Evolutionary conservation across 495 filamentous ascomycete genomes (phyloP).

Genomic region (Penicillium daleae): DNA sequence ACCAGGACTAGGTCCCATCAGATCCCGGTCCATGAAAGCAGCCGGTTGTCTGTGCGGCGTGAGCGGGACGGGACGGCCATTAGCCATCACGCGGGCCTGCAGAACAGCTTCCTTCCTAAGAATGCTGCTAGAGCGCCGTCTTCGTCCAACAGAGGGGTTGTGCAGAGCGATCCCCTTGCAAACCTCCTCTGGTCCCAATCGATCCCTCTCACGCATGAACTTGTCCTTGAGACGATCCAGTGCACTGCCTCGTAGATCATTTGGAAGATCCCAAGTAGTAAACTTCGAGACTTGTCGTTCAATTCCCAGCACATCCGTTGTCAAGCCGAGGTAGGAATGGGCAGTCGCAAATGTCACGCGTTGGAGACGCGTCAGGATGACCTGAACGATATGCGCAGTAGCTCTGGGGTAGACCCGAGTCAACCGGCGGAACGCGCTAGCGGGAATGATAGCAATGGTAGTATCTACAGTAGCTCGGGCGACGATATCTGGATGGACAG

Average conservation of each 20-base stretch:
- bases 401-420: constrained; percentile 96
- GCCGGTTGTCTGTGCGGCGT: constrained; percentile 21
- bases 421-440: constrained; percentile 88
- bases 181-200: constrained; percentile 79
- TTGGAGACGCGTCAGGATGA: constrained; percentile 92
- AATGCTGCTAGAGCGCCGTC: constrained; percentile 71
- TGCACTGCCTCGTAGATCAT: constrained; percentile 83
- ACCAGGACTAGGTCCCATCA: constrained; percentile 63
- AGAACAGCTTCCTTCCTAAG: constrained; percentile 82
- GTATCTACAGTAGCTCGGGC: constrained; percentile 96
- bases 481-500: constrained; percentile 95
- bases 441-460: constrained; percentile 97
- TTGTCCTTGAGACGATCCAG: constrained; percentile 90
- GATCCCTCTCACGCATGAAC: constrained; percentile 82
- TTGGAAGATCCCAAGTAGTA: constrained; percentile 88
- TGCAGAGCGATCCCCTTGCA: constrained; percentile 96
- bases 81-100: constrained; percentile 58
- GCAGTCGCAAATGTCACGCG: constrained; percentile 92
- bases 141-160: constrained; percentile 70
- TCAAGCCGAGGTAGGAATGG: constrained; percentile 90
- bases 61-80: constrained; percentile 27
- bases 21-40: constrained; percentile 29
- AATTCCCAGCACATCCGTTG: constrained; percentile 85
- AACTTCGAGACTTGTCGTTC: constrained; percentile 91
- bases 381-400: constrained; percentile 95